A percentile compares a stretch with the other conserved stretches of the same genome.
These are phyloP conservation scores for Persicaria maculosa DNA, from an alignment of 148 eudicot species.

Conservation along the genomic window DNA sequence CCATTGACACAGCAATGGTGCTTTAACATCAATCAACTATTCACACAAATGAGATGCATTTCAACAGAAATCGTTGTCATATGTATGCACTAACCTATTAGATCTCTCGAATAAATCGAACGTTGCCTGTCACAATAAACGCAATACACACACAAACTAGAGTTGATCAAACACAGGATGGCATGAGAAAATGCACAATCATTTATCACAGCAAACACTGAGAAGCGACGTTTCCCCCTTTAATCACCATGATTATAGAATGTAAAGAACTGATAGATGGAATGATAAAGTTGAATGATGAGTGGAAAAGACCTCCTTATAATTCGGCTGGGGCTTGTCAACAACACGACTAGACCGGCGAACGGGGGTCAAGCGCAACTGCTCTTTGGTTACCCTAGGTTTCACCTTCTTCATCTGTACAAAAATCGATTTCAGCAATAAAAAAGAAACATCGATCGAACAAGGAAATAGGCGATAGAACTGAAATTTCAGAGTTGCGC, in stretches of 20 bases:
- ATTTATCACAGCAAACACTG: not conserved
- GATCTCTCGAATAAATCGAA: conserved; percentile 31
- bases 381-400: conserved; percentile 21
- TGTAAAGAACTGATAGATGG: no score
- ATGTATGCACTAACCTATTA: conserved; percentile 31
- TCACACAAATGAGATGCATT: not conserved
- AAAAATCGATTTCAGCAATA: not conserved
- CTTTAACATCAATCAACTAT: not conserved
- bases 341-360: conserved; percentile 59
- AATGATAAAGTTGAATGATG: no score
- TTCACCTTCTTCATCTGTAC: conserved; percentile 40
- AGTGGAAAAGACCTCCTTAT: conserved; percentile 48
- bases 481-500: not conserved
- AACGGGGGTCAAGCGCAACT: conserved; percentile 18
- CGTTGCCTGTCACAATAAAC: conserved; percentile 26
- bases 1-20: not conserved
- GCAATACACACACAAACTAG: not conserved
- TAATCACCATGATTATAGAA: no score
- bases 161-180: not conserved
- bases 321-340: conserved; percentile 46
- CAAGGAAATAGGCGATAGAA: not conserved
- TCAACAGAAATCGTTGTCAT: not conserved
- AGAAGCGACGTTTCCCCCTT: no score
- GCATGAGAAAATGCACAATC: not conserved
- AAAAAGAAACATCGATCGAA: not conserved